These are phyloP conservation scores for Pisolithus albus DNA, from an alignment of 768 basidiomycete genomes.

Conservation along the genomic window DNA sequence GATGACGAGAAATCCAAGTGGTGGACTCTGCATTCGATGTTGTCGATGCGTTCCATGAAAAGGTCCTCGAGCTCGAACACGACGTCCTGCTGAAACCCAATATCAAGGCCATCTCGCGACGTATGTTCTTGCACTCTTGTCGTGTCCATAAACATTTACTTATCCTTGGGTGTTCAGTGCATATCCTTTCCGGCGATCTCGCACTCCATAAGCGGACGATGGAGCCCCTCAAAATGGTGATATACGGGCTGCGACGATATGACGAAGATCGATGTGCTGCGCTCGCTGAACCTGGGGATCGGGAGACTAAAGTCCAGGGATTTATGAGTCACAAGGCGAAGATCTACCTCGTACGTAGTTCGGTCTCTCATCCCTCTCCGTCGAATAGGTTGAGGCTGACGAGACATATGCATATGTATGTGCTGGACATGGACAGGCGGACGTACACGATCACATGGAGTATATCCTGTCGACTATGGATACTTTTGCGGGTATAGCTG, in stretches of 20 bases:
- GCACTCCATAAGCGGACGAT: conserved; percentile 68
- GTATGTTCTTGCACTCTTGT: conserved; percentile 32
- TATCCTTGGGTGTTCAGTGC: conserved; percentile 36
- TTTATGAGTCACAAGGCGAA: conserved; percentile 66
- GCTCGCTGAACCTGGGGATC: conserved; percentile 34
- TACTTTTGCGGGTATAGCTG: conserved; percentile 64
- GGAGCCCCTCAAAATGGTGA: conserved; percentile 61
- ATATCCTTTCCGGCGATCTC: conserved; percentile 70
- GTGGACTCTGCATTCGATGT: conserved; percentile 65
- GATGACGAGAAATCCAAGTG: conserved; percentile 30
- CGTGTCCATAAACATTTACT: not conserved
- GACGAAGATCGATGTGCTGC: conserved; percentile 63
- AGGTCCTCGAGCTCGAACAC: conserved; percentile 56
- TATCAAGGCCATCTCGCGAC: conserved; percentile 51
- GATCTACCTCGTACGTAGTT: conserved; percentile 50
- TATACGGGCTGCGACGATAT: conserved; percentile 63
- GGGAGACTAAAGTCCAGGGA: conserved; percentile 37
- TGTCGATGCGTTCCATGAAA: conserved; percentile 60
- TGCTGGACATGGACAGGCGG: conserved; percentile 39
- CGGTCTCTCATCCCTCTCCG: not conserved
- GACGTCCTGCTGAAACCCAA: conserved; percentile 52
- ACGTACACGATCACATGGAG: conserved; percentile 73
- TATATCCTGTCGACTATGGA: conserved; percentile 63
- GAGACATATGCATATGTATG: not conserved
- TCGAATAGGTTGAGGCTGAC: not conserved